phyloP scores from a whole-genome alignment of 2,329 filamentous ascomycete species.

The Alternaria sp. region DNA sequence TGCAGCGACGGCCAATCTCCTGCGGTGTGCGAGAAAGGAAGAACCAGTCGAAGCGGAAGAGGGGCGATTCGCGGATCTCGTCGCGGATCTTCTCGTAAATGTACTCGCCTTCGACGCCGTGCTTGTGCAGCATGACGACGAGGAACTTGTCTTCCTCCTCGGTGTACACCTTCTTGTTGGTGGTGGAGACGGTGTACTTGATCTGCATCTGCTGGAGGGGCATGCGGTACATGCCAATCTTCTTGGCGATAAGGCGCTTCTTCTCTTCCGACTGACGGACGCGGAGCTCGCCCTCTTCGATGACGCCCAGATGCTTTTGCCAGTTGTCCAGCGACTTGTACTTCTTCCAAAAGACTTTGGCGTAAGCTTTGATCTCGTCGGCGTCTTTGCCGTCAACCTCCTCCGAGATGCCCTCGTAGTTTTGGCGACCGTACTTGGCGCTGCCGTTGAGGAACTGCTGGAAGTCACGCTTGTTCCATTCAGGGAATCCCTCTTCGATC shows the following conservation, averaged over 20 bases:
- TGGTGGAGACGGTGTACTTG: conserved; percentile 98
- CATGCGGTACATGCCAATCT: conserved; percentile 96
- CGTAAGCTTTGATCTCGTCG: conserved; percentile 86
- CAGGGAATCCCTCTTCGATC: conserved; percentile 82
- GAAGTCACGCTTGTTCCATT: conserved; percentile 98
- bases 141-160: conserved; percentile 98
- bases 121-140: conserved; percentile 88
- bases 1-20: conserved; percentile 90
- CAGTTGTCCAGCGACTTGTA: conserved; percentile 91
- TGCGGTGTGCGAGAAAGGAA: conserved; percentile 93
- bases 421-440: conserved; percentile 86
- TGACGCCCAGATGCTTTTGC: conserved; percentile 83
- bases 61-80: conserved; percentile 89
- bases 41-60: conserved; percentile 99
- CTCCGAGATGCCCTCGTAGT: conserved; percentile 82
- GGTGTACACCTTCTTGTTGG: conserved; percentile 99
- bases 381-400: conserved; percentile 91
- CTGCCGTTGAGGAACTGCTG: conserved; percentile 97
- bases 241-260: conserved; percentile 90
- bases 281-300: conserved; percentile 92
- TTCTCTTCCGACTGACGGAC: conserved; percentile 89
- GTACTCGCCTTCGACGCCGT: conserved; percentile 87
- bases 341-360: conserved; percentile 95
- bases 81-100: conserved; percentile 96
- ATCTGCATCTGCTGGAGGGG: conserved; percentile 97